A percentile compares a stretch with the other conserved stretches of the same genome.
Evolutionary conservation across 768 basidiomycete genomes (phyloP).

Genomic region (Boletus eberwhitei): DNA sequence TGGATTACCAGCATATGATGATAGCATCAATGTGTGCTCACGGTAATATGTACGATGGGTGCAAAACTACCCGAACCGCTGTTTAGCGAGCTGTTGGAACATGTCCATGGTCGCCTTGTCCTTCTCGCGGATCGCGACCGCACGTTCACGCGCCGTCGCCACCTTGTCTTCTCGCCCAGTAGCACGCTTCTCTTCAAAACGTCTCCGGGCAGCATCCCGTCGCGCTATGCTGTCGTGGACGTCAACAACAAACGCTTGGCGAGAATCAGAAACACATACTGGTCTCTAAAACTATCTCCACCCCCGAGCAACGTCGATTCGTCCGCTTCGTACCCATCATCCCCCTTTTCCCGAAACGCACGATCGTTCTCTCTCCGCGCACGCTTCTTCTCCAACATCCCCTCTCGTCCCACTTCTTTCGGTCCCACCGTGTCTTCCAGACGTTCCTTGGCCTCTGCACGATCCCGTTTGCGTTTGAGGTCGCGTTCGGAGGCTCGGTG

Average conservation of each 20-base stretch:
- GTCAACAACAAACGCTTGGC: conserved; percentile 4
- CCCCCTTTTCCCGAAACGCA: conserved; percentile 66
- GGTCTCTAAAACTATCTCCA: conserved; percentile 75
- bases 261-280: conserved; percentile 43
- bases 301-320: conserved; percentile 81
- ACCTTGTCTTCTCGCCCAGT: conserved; percentile 45
- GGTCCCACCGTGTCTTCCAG: conserved; percentile 79
- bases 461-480: conserved; percentile 65
- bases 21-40: conserved; percentile 11
- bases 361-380: conserved; percentile 68
- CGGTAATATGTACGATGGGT: not conserved
- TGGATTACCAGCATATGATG: not conserved
- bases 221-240: conserved; percentile 56
- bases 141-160: conserved; percentile 56
- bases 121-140: conserved; percentile 63
- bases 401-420: conserved; percentile 77
- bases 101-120: conserved; percentile 95
- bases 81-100: conserved; percentile 90
- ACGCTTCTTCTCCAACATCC: conserved; percentile 80
- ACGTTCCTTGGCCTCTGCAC: conserved; percentile 60
- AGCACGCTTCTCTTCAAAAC: conserved; percentile 52
- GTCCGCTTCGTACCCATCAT: conserved; percentile 74
- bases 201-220: conserved; percentile 67
- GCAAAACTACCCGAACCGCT: conserved; percentile 50
- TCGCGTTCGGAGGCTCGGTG: conserved; percentile 36